Evolutionary conservation across 2,329 filamentous ascomycete genomes (phyloP), one percentile per base, ranked within the genome.

Genomic region (Penicillium sumatraense): DNA sequence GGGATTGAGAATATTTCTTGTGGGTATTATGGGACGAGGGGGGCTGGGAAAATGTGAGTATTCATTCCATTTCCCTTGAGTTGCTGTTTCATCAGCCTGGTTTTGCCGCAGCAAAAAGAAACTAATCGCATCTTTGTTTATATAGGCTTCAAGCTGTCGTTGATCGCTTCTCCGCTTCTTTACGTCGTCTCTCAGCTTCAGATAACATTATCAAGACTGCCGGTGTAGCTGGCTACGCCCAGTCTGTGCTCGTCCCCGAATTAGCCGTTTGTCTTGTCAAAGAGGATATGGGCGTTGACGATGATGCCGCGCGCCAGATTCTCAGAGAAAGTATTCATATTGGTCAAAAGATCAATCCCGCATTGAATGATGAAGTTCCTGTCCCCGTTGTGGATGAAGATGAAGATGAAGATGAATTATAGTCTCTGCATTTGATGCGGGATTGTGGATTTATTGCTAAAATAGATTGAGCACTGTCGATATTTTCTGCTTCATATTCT

Each of bases 11-110:
- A 79, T 52, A 79, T 88, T 26, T 86, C 83, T 3, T 89, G 89
- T 9, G 92, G 92, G 0, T 96, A 96, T 73, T 96, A 96, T 73
- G 92, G 92, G 1, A 83, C 87, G 2, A 83, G 87, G 18, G 92
- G 92, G 1, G 80, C 89, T 49, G 84, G 84, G 46, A 75, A 83
- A 49, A 90, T 96, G 82, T 89, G 86, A 53, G 62, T 36, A 35
- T 14, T 21, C n/a, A 23, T 14, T 8, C n/a, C n/a, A n/a, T n/a
- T n/a, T n/a, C n/a, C n/a, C n/a, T n/a, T n/a, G n/a, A n/a, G n/a
- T n/a, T n/a, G n/a, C n/a, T n/a, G n/a, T n/a, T n/a, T n/a, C n/a
- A n/a, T n/a, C n/a, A n/a, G n/a, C n/a, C n/a, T n/a, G n/a, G n/a
- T n/a, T n/a, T n/a, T n/a, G n/a, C n/a, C n/a, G n/a, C n/a, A n/a